Conservation (phyloP, 2,329 filamentous ascomycete species). For the Pezicula neosporulosa region DNA sequence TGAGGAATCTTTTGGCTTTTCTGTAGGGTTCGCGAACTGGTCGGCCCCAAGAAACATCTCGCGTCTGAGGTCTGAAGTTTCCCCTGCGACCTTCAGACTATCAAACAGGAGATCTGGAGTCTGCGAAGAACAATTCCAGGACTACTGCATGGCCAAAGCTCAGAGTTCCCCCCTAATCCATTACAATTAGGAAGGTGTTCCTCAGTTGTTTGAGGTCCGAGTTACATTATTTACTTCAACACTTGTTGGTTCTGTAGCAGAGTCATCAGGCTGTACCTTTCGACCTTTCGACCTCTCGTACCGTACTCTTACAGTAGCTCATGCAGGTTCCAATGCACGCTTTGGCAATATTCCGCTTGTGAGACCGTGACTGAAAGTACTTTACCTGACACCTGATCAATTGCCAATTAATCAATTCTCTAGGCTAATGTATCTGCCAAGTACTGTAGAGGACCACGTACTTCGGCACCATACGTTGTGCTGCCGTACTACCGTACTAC, state of each 20-base stretch:
- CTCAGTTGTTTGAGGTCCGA: too few relatives aligned
- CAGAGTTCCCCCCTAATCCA: neutral
- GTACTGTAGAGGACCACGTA: too few relatives aligned
- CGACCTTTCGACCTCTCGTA: too few relatives aligned
- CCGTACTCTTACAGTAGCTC: too few relatives aligned
- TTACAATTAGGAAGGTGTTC: too few relatives aligned
- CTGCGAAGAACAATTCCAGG: neutral
- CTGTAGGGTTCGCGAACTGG: neutral
- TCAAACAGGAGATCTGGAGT: conserved; percentile 3
- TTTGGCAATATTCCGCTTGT: neutral
- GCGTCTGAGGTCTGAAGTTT: neutral
- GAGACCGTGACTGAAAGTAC: too few relatives aligned
- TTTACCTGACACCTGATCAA: too few relatives aligned
- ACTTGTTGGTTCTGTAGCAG: too few relatives aligned
- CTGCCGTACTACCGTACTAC: neutral
- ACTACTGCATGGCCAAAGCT: neutral
- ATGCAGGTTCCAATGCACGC: neutral
- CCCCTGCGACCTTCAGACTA: neutral
- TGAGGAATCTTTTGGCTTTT: neutral
- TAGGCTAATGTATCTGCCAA: too few relatives aligned
- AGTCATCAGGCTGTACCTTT: too few relatives aligned
- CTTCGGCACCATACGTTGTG: neutral
- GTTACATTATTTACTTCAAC: too few relatives aligned
- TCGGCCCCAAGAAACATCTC: conserved; percentile 2
- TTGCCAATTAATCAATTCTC: too few relatives aligned